Conservation (phyloP, 192 early-diverging fungal genomes). For the Lobosporangium transversale region DNA sequence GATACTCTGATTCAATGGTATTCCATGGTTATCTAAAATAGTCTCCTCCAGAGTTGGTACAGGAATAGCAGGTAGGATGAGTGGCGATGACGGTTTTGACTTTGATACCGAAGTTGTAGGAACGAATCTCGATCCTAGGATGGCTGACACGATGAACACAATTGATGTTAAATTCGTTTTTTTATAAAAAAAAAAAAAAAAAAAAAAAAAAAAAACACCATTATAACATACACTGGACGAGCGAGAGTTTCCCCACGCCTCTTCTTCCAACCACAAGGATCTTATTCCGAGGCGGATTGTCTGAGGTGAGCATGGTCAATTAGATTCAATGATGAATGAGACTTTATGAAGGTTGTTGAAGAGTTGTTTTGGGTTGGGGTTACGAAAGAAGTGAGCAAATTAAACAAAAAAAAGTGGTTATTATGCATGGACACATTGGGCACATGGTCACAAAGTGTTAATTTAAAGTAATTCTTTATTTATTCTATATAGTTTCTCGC, state of each 20-base stretch:
- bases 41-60: slow-evolving; percentile 44
- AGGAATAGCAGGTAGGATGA: slow-evolving; percentile 48
- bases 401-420: too few relatives aligned
- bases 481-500: too few relatives aligned
- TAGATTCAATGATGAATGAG: too few relatives aligned
- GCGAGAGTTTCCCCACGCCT: slow-evolving; percentile 58
- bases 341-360: too few relatives aligned
- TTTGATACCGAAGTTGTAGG: slow-evolving; percentile 48
- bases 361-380: too few relatives aligned
- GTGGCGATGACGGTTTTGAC: slow-evolving; percentile 36
- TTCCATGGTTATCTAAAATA: slow-evolving; percentile 7
- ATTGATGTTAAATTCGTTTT: too few relatives aligned
- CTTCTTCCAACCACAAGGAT: slow-evolving; percentile 65
- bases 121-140: slow-evolving; percentile 49
- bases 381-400: too few relatives aligned
- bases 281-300: slow-evolving; percentile 59
- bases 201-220: background rate
- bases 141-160: slow-evolving; percentile 19
- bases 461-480: too few relatives aligned
- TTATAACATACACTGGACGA: slow-evolving; percentile 64
- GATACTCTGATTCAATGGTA: background rate
- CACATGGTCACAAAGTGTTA: too few relatives aligned
- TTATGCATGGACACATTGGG: too few relatives aligned
- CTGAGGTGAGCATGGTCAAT: slow-evolving; percentile 18
- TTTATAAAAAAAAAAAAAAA: slow-evolving; percentile 5